These are phyloP conservation scores for Cornus controversa DNA, from an alignment of 148 eudicot genomes.

Conservation along the genomic window DNA sequence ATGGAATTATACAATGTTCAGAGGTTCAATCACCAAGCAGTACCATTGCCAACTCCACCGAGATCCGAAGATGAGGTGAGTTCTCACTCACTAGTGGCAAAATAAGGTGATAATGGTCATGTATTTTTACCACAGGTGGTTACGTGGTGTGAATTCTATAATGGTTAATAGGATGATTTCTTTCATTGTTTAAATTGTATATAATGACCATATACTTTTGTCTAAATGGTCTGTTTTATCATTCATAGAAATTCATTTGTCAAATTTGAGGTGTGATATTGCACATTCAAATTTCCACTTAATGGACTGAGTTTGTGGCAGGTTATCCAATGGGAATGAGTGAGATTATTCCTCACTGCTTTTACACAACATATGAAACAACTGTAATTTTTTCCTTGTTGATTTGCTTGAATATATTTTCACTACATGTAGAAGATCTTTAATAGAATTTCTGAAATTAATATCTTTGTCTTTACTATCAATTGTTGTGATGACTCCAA, in stretches of 20 bases:
- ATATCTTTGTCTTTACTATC: neutral
- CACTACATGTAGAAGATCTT: no score
- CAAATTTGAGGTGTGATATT: no score
- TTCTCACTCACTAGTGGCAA: conserved; percentile 5
- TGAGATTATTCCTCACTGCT: neutral
- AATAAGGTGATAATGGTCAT: neutral
- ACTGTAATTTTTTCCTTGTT: no score
- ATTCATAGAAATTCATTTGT: no score
- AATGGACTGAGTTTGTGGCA: no score
- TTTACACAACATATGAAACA: neutral
- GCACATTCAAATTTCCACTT: no score
- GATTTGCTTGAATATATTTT: no score
- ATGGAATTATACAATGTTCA: conserved; percentile 95
- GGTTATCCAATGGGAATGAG: no score
- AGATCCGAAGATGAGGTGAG: conserved; percentile 77
- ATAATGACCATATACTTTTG: neutral
- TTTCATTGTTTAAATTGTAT: neutral
- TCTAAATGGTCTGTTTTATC: neutral
- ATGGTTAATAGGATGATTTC: neutral
- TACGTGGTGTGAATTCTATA: neutral
- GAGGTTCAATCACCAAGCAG: conserved; percentile 55
- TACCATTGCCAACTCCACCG: conserved; percentile 58
- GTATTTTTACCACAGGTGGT: neutral
- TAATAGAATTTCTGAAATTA: neutral
- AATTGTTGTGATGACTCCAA: neutral